A percentile compares a stretch with the other conserved stretches of the same genome.
phyloP scores from a whole-genome alignment of 2,329 filamentous ascomycete species.

The Hypoxylon sp. region DNA sequence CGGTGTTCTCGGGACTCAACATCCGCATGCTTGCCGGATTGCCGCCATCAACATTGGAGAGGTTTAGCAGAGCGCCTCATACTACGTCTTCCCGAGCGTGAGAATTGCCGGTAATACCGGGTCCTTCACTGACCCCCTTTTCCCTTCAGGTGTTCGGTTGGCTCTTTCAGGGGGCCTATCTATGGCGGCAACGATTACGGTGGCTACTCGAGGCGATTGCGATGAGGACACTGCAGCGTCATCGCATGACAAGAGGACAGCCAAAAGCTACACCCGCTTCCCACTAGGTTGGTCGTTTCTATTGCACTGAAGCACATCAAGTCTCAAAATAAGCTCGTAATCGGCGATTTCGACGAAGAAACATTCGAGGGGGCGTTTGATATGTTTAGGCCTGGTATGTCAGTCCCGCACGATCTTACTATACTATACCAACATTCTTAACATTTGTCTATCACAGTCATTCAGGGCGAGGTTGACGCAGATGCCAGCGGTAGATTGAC shows the following conservation, averaged over 20 bases:
- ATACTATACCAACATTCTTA: slow-evolving; percentile 1
- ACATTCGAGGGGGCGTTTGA: slow-evolving; percentile 58
- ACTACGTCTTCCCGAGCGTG: slow-evolving; percentile 54
- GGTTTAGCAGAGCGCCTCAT: slow-evolving; percentile 60
- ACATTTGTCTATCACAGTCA: slow-evolving; percentile 47
- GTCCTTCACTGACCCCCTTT: slow-evolving; percentile 62
- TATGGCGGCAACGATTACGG: slow-evolving; percentile 58
- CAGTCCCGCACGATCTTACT: too few species aligned
- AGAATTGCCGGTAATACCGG: slow-evolving; percentile 61
- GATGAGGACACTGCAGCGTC: slow-evolving; percentile 52
- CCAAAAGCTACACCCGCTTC: slow-evolving; percentile 61
- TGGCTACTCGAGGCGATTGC: slow-evolving; percentile 54
- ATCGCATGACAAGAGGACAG: slow-evolving; percentile 59
- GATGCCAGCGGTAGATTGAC: slow-evolving; percentile 17
- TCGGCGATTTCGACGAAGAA: slow-evolving; percentile 57
- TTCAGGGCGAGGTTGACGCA: slow-evolving; percentile 51
- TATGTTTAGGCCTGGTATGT: slow-evolving; percentile 55
- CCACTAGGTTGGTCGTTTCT: slow-evolving; percentile 57
- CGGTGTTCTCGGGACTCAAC: too few species aligned
- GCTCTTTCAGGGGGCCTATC: slow-evolving; percentile 58
- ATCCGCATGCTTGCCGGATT: too few species aligned
- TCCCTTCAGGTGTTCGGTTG: slow-evolving; percentile 62
- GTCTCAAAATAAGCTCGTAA: slow-evolving; percentile 52
- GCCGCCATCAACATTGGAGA: too few species aligned
- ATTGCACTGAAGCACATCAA: slow-evolving; percentile 55